Evolutionary conservation across 2,329 filamentous ascomycete species (phyloP), one percentile per base, ranked within the genome.

Genomic region (Colletotrichum karsti): DNA sequence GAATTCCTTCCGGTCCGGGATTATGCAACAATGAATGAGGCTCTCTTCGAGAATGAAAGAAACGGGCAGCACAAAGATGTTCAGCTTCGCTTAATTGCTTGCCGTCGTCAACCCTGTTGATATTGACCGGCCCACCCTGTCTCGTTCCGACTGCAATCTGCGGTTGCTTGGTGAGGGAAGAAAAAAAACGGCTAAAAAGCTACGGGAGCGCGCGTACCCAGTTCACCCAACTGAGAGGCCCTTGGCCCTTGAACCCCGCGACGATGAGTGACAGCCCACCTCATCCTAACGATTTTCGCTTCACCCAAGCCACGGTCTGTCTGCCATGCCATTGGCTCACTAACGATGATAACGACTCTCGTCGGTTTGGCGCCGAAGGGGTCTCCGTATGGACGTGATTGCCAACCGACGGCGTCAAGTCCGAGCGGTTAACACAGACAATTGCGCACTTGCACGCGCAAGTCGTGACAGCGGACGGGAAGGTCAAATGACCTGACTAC

Each of bases 71-170:
- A 65, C 44, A 66, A 33, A 59, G 30, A 26, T 65, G 24, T 46
- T n/a, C 58, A 65, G 30, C 24, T 39, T 50, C 20, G 54, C 62
- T 60, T 55, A 54, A 67, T 35, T 28, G 48, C 41, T 61, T 44
- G 62, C 55, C 26, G 59, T 69, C 66, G 42, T 67, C 54, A 60
- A 61, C 62, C 66, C 66, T 69, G 66, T 69, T 33, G 30, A 37
- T 67, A 69, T 67, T 12, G 30, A 9, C 37, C 8, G 24, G 55
- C 22, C 18, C 41, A 46, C 66, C 66, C 66, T 69, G 66, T 65
- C 50, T 61, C n/a, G 12, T 46, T 56, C 48, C 30, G 63, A 22
- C 46, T 37, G 42, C 30, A 67, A 67, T 67, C n/a, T 54, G 37
- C 39, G 64, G 64, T 64, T 64, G 64, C 64, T 64, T 57, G 60